These are phyloP conservation scores for Sarocladium brachiariae DNA, from an alignment of 2,329 filamentous ascomycete species.

Conservation along the genomic window DNA sequence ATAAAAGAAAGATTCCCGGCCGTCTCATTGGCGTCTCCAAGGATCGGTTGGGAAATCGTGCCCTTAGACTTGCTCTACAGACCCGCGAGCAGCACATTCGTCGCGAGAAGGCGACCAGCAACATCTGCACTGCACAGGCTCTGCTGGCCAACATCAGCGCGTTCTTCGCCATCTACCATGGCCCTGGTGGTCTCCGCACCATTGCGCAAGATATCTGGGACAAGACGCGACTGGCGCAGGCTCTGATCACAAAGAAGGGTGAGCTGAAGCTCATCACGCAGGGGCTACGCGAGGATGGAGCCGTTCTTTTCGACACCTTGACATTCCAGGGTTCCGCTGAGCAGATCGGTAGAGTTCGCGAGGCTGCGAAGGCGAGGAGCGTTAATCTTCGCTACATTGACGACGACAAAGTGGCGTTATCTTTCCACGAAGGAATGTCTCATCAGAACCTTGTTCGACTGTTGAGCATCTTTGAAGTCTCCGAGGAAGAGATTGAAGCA, in stretches of 20 bases:
- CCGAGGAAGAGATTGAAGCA: slow-evolving; percentile 18
- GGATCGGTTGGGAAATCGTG: slow-evolving; percentile 75
- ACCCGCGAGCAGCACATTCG: slow-evolving; percentile 90
- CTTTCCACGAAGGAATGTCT: slow-evolving; percentile 22
- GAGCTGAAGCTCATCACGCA: slow-evolving; percentile 36
- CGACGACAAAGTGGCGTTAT: slow-evolving; percentile 26
- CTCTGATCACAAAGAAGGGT: slow-evolving; percentile 45
- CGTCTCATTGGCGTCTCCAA: slow-evolving; percentile 87
- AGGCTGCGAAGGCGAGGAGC: slow-evolving; percentile 7
- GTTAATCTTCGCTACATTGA: slow-evolving; percentile 23
- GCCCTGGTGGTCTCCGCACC: slow-evolving; percentile 72
- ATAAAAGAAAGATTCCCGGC: slow-evolving; percentile 91
- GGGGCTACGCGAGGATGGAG: slow-evolving; percentile 48
- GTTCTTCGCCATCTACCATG: slow-evolving; percentile 91
- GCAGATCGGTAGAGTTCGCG: slow-evolving; percentile 16
- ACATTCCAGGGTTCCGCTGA: slow-evolving; percentile 45
- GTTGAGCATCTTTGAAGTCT: slow-evolving; percentile 20
- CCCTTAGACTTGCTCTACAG: slow-evolving; percentile 62
- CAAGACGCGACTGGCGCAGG: slow-evolving; percentile 58
- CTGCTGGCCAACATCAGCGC: slow-evolving; percentile 93
- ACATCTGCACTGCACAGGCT: slow-evolving; percentile 93
- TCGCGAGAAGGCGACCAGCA: slow-evolving; percentile 93
- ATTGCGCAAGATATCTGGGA: slow-evolving; percentile 79
- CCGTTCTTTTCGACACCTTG: slow-evolving; percentile 73
- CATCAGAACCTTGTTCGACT: slow-evolving; percentile 18